phyloP scores from a whole-genome alignment of 140 eudicot species.

The Flaveria floridana region DNA sequence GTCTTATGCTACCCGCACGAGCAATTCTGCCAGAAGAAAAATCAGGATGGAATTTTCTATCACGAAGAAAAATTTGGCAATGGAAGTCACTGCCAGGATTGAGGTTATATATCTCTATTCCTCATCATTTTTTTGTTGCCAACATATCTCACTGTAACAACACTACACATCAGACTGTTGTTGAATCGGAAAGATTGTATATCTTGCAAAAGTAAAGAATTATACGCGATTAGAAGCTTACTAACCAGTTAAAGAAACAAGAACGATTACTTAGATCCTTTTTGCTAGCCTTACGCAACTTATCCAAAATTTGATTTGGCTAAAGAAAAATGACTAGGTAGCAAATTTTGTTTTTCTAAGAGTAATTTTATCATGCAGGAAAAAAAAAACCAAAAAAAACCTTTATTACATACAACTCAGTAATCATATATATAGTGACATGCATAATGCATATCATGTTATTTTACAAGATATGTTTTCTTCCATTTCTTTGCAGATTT shows the following conservation, averaged over 20 bases:
- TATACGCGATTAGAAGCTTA: no score
- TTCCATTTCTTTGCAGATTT: background rate
- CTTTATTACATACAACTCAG: no score
- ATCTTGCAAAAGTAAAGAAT: no score
- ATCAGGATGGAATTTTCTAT: conserved; percentile 4
- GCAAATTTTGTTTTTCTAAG: no score
- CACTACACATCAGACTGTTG: no score
- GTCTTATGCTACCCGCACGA: conserved; percentile 21
- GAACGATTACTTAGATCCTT: background rate
- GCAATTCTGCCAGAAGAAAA: background rate
- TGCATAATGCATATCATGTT: background rate
- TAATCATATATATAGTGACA: background rate
- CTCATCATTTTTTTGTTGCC: background rate
- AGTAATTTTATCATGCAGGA: no score
- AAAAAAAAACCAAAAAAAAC: no score
- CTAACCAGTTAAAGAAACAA: background rate
- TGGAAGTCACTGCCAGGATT: conserved; percentile 3
- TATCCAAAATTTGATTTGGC: no score
- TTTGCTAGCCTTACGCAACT: no score
- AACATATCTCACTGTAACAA: background rate
- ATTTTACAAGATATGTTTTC: background rate
- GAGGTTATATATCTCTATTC: background rate
- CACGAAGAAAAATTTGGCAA: background rate
- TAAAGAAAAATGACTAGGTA: no score
- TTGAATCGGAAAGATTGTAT: no score